phyloP scores from a whole-genome alignment of 805 yeast genomes.

The Huiozyma sinensis region DNA sequence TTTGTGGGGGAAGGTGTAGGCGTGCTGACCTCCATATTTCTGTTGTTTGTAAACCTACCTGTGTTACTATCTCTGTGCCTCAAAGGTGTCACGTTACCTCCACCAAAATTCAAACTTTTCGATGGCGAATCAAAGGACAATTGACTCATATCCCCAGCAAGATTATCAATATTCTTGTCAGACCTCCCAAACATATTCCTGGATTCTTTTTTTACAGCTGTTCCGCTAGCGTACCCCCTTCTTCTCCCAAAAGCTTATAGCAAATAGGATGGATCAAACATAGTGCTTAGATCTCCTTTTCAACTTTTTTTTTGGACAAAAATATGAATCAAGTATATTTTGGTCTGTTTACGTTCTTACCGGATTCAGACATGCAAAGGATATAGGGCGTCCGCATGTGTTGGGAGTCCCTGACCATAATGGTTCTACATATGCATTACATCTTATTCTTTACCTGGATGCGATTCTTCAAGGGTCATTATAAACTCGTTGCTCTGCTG shows the following conservation, averaged over 20 bases:
- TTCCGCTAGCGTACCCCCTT: background rate
- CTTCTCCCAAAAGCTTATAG: background rate
- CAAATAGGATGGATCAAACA: background rate
- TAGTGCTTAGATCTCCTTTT: background rate
- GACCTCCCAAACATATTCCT: conserved; percentile 19
- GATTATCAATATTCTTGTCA: conserved; percentile 24
- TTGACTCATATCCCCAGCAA: conserved; percentile 28
- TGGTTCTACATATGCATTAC: too few relatives aligned
- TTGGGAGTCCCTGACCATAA: conserved; percentile 3
- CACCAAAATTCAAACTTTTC: background rate
- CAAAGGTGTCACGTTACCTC: conserved; percentile 12
- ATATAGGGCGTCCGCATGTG: background rate
- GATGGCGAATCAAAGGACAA: conserved; percentile 20
- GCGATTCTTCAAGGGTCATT: background rate
- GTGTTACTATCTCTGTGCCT: conserved; percentile 7
- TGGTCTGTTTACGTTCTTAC: background rate
- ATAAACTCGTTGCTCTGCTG: conserved; percentile 11
- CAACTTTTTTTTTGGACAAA: background rate
- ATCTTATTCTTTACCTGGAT: too few relatives aligned
- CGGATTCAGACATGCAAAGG: background rate
- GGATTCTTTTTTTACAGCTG: background rate
- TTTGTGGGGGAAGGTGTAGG: conserved; percentile 25
- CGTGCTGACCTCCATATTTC: conserved; percentile 4
- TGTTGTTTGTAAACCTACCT: background rate
- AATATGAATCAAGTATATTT: background rate